A percentile compares a stretch with the other conserved stretches of the same genome.
Conservation (phyloP, 306 rosid species). For the Psophocarpus tetragonolobus region DNA sequence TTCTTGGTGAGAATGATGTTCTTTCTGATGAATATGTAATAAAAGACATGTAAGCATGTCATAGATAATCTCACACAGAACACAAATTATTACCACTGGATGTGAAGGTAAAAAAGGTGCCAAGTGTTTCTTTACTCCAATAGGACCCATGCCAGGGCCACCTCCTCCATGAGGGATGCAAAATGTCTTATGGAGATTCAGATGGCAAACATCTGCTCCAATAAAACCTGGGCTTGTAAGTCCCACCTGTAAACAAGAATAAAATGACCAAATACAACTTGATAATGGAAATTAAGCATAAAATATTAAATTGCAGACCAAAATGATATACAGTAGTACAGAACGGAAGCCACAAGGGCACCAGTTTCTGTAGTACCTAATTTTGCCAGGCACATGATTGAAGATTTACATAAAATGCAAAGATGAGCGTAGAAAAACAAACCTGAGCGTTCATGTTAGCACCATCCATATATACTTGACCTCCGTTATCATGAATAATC, state of each 20-base stretch:
- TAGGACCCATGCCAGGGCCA: constrained; percentile 99
- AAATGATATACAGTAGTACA: neutral
- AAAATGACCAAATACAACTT: neutral
- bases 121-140: constrained; percentile 98
- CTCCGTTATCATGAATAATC: constrained; percentile 97
- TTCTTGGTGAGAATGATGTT: neutral
- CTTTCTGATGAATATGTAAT: constrained; percentile 19
- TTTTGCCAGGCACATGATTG: neutral
- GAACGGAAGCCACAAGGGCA: constrained; percentile 5
- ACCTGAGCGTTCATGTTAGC: constrained; percentile 99
- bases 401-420: constrained; percentile 9
- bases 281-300: constrained; percentile 4
- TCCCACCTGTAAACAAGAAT: constrained; percentile 67
- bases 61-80: neutral
- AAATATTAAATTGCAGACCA: neutral
- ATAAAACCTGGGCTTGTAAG: constrained; percentile 97
- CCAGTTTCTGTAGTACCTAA: neutral
- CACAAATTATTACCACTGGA: constrained; percentile 74
- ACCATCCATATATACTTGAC: constrained; percentile 99
- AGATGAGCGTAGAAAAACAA: constrained; percentile 27
- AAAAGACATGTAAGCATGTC: constrained; percentile 10
- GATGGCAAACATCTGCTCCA: constrained; percentile 99
- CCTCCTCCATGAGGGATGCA: constrained; percentile 99
- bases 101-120: constrained; percentile 99
- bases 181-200: constrained; percentile 97